Evolutionary conservation across 2,329 filamentous ascomycete genomes (phyloP).

Genomic region (Fusarium bactridioides): DNA sequence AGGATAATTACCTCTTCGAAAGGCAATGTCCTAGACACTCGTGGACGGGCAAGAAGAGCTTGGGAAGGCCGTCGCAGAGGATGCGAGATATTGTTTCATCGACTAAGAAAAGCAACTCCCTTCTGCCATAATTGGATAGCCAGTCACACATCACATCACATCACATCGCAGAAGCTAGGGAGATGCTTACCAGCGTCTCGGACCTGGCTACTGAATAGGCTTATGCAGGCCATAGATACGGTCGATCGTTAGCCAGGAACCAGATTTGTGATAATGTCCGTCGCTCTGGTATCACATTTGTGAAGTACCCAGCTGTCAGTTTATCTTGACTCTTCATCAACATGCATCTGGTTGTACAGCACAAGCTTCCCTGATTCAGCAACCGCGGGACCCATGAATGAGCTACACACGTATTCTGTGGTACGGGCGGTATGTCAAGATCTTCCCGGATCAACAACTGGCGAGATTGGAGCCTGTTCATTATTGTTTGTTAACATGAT

Average conservation of each 20-base stretch:
- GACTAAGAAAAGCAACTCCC: constrained; percentile 9
- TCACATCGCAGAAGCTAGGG: not conserved
- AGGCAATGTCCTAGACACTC: not conserved
- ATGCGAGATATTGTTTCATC: constrained; percentile 28
- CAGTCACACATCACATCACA: not conserved
- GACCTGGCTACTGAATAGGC: constrained; percentile 21
- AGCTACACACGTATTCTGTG: not conserved
- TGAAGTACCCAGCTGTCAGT: not conserved
- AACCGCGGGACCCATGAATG: not conserved
- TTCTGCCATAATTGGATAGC: constrained; percentile 1
- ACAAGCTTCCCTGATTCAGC: not conserved
- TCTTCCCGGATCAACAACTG: constrained; percentile 23
- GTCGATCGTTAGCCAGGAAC: constrained; percentile 27
- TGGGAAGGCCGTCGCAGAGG: constrained; percentile 6
- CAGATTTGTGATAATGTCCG: constrained; percentile 7
- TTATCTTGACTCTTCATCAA: not conserved
- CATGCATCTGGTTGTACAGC: not conserved
- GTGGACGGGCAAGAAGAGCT: not conserved
- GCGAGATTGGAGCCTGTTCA: constrained; percentile 1
- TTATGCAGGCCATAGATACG: constrained; percentile 29
- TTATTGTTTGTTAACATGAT: constrained; percentile 1
- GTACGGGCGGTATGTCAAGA: constrained; percentile 11
- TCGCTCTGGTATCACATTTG: not conserved
- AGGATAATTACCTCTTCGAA: not conserved
- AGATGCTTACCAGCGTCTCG: constrained; percentile 19